A percentile compares a stretch with the other conserved stretches of the same genome.
Conservation (phyloP, 192 early-diverging fungal species). For the Coemansia sp. region DNA sequence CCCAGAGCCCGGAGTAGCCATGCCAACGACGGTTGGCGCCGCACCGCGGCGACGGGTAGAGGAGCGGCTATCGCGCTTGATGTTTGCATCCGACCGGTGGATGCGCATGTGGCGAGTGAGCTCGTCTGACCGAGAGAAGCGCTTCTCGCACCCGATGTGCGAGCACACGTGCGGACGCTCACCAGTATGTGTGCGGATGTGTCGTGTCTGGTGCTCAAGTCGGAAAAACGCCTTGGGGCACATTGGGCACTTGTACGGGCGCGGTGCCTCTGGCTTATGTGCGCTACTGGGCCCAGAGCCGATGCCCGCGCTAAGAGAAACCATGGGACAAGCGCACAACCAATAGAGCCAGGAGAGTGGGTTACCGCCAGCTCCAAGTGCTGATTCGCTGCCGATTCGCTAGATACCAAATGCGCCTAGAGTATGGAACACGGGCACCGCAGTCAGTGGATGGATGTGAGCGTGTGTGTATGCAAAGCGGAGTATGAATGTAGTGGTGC, state of each 20-base stretch:
- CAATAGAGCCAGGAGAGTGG: neutral
- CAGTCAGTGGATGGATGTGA: neutral
- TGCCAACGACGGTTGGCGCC: neutral
- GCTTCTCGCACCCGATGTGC: slow-evolving; percentile 73
- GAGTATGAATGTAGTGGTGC: neutral
- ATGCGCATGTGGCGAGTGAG: slow-evolving; percentile 69
- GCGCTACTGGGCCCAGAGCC: neutral
- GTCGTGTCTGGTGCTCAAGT: slow-evolving; percentile 76
- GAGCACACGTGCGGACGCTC: slow-evolving; percentile 80
- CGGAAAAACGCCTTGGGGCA: slow-evolving; percentile 74
- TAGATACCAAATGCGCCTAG: neutral
- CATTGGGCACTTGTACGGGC: slow-evolving; percentile 73
- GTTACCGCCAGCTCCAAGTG: neutral
- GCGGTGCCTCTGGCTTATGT: slow-evolving; percentile 52
- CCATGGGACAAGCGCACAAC: slow-evolving; percentile 16
- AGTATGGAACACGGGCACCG: neutral
- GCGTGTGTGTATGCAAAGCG: neutral
- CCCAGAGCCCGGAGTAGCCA: neutral
- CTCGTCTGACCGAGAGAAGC: slow-evolving; percentile 77
- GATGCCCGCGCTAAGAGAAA: slow-evolving; percentile 13
- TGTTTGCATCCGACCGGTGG: slow-evolving; percentile 40
- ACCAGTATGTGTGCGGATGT: slow-evolving; percentile 83
- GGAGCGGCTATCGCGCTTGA: slow-evolving; percentile 41
- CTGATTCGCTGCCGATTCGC: slow-evolving; percentile 2
- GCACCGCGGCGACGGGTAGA: slow-evolving; percentile 24